Evolutionary conservation across 352 stramenopile species (phyloP), one percentile per base, ranked within the genome.

Genomic region (Pythium folliculosum): DNA sequence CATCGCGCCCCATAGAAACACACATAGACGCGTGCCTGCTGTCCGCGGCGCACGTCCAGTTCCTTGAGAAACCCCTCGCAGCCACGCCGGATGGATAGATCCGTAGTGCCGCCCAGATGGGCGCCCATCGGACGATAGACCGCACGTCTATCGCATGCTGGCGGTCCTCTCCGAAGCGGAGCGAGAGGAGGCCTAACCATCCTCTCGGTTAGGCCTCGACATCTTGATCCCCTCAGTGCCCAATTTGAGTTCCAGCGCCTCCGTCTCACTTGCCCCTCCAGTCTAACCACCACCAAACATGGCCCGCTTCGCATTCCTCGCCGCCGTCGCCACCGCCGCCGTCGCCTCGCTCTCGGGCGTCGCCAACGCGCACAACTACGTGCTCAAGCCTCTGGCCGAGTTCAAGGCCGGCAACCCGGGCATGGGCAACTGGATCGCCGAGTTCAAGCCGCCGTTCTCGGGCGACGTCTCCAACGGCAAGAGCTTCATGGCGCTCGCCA

Each of bases 281-380:
- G 16, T 5, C 50, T 51, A 21, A 8, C 17, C 35, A 14, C 12
- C 35, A 37, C 32, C 22, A n/a, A 53, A 14, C 13, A 68, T 68
- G 61, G 44, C 44, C 43, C 61, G 61, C 45, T 43, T 68, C 61
- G 27, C 47, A 1, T 35, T 55, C 50, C 51, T 67, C 30, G 52
- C 53, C 1, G 32, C 32, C 7, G 40, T 48, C 30, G 30, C 53
- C 10, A 43, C 44, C 32, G 25, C 47, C 22, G 27, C 35, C 4
- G 23, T 61, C 19, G 62, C 45, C 22, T 35, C 52, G 13, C n/a
- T 62, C 25, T 38, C 48, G 5, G 9, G 52, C 23, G 44, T 57
- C 60, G 8, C 60, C n/a, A 22, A 69, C 14, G 52, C 63, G 16
- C 63, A 69, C 63, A 69, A 69, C 54, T 69, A 59, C 25, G 54